Base-by-base conservation (phyloP, 1,139 yeast species). In the Pichia sp. region DNA sequence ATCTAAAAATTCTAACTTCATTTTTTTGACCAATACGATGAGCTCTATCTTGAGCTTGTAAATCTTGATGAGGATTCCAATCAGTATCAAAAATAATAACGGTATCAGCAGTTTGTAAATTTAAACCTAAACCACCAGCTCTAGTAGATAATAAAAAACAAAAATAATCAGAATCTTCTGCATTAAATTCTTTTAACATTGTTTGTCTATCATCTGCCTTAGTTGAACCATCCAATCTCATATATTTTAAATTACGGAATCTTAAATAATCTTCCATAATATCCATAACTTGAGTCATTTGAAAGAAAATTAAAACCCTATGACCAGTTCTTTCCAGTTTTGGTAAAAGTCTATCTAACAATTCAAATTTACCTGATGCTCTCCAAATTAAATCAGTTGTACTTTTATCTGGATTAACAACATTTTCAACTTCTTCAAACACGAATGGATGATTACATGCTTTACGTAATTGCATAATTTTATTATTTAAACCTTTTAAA, bases 381-480 rank as follows among this genome's bases (percentile, higher is more conserved):
- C 87, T 73, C 92, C 92, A 84, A 49, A 84, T 82, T 49, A 74
- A 68, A 54, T 81, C 84, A 57, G 82, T 82, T 1, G 87, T 82
- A 54, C 75, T 78, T 46, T 72, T 72, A 0, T 75, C 66, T 22
- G 97, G 96, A 60, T 90, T 87, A 42, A 92, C 78, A 52, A 87
- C 72, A 51, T 81, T 78, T 66, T 92, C 98, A 39, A 92, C 95
- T 55, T 89, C 97, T 61, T 87, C 96, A 65, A 87, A 92, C 16
- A 92, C 97, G 69, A 84, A 92, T 1, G 98, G 98, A 70, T 92
- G 98, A 63, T 92, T 92, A 70, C 97, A 92, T 55, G 92, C 89
- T 65, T 92, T 92, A 58, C 96, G 78, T 65, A 92, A 73, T 66
- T 92, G 98, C 98, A 92, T 92, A 46, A 92, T 79, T 61, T 89